These are phyloP conservation scores for Amanita polypyramis DNA, from an alignment of 768 basidiomycete genomes.

Conservation along the genomic window DNA sequence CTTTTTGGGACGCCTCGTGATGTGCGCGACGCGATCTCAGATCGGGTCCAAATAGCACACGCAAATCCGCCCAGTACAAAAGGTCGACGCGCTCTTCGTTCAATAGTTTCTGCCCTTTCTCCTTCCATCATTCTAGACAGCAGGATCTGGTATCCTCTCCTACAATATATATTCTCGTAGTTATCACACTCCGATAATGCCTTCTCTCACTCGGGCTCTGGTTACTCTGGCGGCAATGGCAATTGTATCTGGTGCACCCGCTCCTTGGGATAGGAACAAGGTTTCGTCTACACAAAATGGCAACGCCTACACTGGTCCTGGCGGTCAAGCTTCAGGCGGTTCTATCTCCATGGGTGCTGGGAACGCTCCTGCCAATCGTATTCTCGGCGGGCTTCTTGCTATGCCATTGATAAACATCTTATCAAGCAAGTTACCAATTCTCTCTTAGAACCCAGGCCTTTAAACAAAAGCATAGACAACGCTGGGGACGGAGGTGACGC, in stretches of 20 bases:
- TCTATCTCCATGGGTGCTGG: slow-evolving; percentile 10
- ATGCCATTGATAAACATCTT: not conserved
- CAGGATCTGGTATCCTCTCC: slow-evolving; percentile 14
- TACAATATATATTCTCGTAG: slow-evolving; percentile 9
- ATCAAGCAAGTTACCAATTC: slow-evolving; percentile 2
- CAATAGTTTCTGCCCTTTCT: slow-evolving; percentile 9
- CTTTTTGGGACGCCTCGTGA: slow-evolving; percentile 4
- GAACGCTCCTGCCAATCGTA: slow-evolving; percentile 4
- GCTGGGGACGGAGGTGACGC: slow-evolving; percentile 23
- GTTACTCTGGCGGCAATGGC: not conserved
- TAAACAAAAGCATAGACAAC: slow-evolving; percentile 11
- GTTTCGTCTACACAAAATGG: slow-evolving; percentile 8
- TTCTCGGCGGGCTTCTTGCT: slow-evolving; percentile 8
- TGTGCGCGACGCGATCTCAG: slow-evolving; percentile 4
- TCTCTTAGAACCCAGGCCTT: slow-evolving; percentile 8
- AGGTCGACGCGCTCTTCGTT: slow-evolving; percentile 2
- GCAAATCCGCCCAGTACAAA: slow-evolving; percentile 1
- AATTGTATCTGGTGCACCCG: slow-evolving; percentile 14
- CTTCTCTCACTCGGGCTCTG: slow-evolving; percentile 13
- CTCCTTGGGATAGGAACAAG: slow-evolving; percentile 17
- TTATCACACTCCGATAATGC: slow-evolving; percentile 17
- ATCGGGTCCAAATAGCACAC: slow-evolving; percentile 2
- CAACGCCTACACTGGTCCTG: slow-evolving; percentile 23
- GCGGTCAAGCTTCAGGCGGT: slow-evolving; percentile 25
- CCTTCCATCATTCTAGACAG: slow-evolving; percentile 9